Conservation (phyloP, 2,329 filamentous ascomycete genomes). For the Trichoderma koningiopsis region DNA sequence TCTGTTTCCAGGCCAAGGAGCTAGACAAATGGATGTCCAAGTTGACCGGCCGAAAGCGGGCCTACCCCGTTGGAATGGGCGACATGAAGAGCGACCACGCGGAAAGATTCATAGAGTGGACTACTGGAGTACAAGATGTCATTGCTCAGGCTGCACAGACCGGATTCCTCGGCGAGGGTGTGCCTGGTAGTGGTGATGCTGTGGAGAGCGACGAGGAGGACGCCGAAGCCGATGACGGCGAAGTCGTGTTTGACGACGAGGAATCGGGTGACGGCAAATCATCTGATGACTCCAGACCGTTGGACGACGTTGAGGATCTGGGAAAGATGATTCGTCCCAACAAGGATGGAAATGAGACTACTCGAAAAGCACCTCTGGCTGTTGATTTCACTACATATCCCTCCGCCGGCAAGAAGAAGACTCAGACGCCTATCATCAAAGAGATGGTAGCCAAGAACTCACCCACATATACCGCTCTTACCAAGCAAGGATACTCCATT, state of each 20-base stretch:
- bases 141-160: slow-evolving; percentile 64
- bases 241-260: slow-evolving; percentile 49
- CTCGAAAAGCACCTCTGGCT: slow-evolving; percentile 59
- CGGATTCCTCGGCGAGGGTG: slow-evolving; percentile 63
- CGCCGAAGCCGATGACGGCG: slow-evolving; percentile 61
- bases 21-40: slow-evolving; percentile 98
- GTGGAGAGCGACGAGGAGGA: slow-evolving; percentile 79
- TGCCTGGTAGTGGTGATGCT: slow-evolving; percentile 78
- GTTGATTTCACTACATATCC: slow-evolving; percentile 84
- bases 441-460: slow-evolving; percentile 94
- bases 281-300: slow-evolving; percentile 40
- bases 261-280: slow-evolving; percentile 41
- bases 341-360: slow-evolving; percentile 36
- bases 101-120: slow-evolving; percentile 74
- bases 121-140: slow-evolving; percentile 70
- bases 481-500: slow-evolving; percentile 95
- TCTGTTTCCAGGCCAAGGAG: slow-evolving; percentile 88
- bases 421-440: slow-evolving; percentile 58
- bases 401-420: slow-evolving; percentile 50
- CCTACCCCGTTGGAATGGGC: slow-evolving; percentile 85
- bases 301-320: slow-evolving; percentile 86
- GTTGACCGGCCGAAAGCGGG: slow-evolving; percentile 80
- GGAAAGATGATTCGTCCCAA: slow-evolving; percentile 62
- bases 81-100: slow-evolving; percentile 77
- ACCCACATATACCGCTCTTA: slow-evolving; percentile 84